phyloP scores from a whole-genome alignment of 768 basidiomycete species.

The Panellus pusillus region DNA sequence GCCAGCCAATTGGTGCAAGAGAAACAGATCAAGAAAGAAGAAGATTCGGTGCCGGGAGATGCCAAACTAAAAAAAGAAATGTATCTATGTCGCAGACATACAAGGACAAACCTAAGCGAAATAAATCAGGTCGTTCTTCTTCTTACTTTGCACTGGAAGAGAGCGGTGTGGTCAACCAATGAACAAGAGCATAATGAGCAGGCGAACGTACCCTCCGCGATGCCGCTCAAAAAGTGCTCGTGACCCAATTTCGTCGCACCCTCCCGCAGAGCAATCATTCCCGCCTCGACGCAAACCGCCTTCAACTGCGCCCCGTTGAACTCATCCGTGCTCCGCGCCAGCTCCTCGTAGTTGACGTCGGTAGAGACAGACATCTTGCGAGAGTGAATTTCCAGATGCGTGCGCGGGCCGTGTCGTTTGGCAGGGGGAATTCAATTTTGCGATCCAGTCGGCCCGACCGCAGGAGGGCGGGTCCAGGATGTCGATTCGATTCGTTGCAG shows the following conservation, averaged over 20 bases:
- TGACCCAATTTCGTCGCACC: slow-evolving; percentile 87
- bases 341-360: slow-evolving; percentile 96
- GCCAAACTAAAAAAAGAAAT: background rate
- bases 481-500: slow-evolving; percentile 98
- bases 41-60: background rate
- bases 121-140: slow-evolving; percentile 98
- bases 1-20: too few species aligned
- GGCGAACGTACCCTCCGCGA: slow-evolving; percentile 67
- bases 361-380: slow-evolving; percentile 88
- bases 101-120: slow-evolving; percentile 61
- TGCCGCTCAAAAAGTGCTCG: slow-evolving; percentile 94
- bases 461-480: slow-evolving; percentile 96
- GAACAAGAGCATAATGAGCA: slow-evolving; percentile 1
- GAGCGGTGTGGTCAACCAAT: slow-evolving; percentile 17
- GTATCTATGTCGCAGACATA: background rate
- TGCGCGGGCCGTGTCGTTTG: slow-evolving; percentile 94
- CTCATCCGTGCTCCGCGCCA: slow-evolving; percentile 96
- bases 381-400: slow-evolving; percentile 95
- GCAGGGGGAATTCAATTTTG: slow-evolving; percentile 98
- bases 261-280: slow-evolving; percentile 96
- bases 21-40: background rate
- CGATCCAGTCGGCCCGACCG: slow-evolving; percentile 96
- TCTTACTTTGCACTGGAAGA: slow-evolving; percentile 91
- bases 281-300: slow-evolving; percentile 98
- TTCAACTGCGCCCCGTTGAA: slow-evolving; percentile 98